Evolutionary conservation across 768 basidiomycete species (phyloP).

Genomic region (Suillus lakei): DNA sequence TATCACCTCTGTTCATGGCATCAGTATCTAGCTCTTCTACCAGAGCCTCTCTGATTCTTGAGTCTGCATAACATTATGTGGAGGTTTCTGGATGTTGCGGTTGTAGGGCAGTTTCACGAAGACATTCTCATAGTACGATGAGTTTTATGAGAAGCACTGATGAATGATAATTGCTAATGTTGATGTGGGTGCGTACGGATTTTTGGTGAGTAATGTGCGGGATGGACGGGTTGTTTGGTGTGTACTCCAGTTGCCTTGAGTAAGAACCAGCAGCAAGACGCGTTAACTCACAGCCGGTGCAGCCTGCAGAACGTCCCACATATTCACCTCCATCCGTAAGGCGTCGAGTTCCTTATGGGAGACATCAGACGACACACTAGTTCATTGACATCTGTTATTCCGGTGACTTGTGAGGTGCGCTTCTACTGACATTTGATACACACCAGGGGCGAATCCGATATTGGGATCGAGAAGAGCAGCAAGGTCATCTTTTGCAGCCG

Average conservation of each 20-base stretch:
- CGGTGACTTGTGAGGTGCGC: too few relatives aligned
- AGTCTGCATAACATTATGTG: conserved; percentile 70
- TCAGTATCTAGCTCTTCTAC: conserved; percentile 85
- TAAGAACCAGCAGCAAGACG: conserved; percentile 8
- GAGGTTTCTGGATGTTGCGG: conserved; percentile 69
- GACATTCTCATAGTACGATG: conserved; percentile 83
- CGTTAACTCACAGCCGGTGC: too few relatives aligned
- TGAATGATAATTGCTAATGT: conserved; percentile 70
- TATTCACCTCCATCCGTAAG: conserved; percentile 74
- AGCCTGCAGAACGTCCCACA: too few relatives aligned
- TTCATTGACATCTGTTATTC: too few relatives aligned
- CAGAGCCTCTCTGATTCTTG: conserved; percentile 49
- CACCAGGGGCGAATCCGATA: too few relatives aligned
- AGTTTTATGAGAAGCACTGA: conserved; percentile 76
- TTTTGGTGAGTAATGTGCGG: conserved; percentile 59
- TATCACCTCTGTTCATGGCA: conserved; percentile 62
- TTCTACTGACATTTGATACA: too few relatives aligned
- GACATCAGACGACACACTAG: too few relatives aligned
- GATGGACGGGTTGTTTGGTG: conserved; percentile 63
- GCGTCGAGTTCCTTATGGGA: conserved; percentile 68
- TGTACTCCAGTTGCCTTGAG: conserved; percentile 44
- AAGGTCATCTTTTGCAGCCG: too few relatives aligned
- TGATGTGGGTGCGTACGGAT: conserved; percentile 83
- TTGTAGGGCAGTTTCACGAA: conserved; percentile 75
- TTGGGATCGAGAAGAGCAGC: too few relatives aligned